phyloP scores from a whole-genome alignment of 2,329 filamentous ascomycete species.

The Shiraia bambusicola region DNA sequence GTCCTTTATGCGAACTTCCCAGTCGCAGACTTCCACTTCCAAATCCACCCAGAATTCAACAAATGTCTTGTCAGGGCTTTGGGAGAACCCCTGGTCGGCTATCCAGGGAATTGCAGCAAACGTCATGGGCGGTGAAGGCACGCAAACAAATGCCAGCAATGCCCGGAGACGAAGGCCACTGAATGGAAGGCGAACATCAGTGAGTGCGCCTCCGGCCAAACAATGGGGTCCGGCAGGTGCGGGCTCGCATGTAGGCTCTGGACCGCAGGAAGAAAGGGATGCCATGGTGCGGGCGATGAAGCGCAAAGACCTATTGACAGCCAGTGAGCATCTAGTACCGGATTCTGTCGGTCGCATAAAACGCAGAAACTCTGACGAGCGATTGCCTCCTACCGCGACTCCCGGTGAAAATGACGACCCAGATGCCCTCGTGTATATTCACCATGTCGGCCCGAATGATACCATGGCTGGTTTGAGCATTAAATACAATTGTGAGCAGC shows the following conservation, averaged over 20 bases:
- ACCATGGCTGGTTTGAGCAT: conserved; percentile 90
- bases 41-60: conserved; percentile 24
- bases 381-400: conserved; percentile 48
- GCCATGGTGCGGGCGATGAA: conserved; percentile 53
- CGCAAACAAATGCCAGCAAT: conserved; percentile 15
- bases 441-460: conserved; percentile 78
- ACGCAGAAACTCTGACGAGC: conserved; percentile 68
- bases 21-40: conserved; percentile 22
- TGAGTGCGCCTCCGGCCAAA: conserved; percentile 44
- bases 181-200: conserved; percentile 34
- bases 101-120: conserved; percentile 54
- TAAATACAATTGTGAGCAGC: conserved; percentile 82
- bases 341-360: conserved; percentile 57
- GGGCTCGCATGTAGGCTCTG: conserved; percentile 45
- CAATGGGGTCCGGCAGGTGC: conserved; percentile 51
- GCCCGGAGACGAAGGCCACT: conserved; percentile 33
- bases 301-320: conserved; percentile 51
- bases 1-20: conserved; percentile 25
- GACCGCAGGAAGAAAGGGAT: conserved; percentile 50
- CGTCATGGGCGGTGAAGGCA: conserved; percentile 47
- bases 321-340: conserved; percentile 43
- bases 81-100: conserved; percentile 52
- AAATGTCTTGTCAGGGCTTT: conserved; percentile 46
- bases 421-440: conserved; percentile 85
- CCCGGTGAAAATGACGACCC: conserved; percentile 62